Conservation (phyloP, 2,329 filamentous ascomycete species). For the Aquanectria penicillioides region DNA sequence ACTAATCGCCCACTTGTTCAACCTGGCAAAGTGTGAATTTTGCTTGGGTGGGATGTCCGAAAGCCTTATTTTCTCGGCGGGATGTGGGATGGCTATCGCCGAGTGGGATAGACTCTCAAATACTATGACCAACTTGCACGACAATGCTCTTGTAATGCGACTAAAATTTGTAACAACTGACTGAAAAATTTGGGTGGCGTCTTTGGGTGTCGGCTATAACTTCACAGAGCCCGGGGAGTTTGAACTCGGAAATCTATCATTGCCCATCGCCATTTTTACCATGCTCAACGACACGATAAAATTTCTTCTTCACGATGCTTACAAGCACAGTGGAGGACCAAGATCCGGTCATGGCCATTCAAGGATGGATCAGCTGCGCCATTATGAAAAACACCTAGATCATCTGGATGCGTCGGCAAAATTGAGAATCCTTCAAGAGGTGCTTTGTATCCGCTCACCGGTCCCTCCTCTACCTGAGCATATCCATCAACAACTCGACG, state of each 20-base stretch:
- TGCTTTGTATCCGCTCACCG: conserved; percentile 27
- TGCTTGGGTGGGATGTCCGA: conserved; percentile 16
- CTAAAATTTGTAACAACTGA: background rate
- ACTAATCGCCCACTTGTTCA: background rate
- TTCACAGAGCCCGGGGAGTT: background rate
- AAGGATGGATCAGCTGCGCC: conserved; percentile 1
- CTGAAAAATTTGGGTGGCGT: background rate
- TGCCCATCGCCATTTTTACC: background rate
- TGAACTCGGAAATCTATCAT: background rate
- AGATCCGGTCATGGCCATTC: background rate
- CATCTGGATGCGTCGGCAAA: conserved; percentile 32
- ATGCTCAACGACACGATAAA: conserved; percentile 15
- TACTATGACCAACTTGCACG: background rate
- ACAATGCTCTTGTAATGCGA: no score
- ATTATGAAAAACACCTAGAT: conserved; percentile 23
- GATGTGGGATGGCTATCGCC: conserved; percentile 3
- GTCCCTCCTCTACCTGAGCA: conserved; percentile 14
- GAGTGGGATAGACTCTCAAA: conserved; percentile 5
- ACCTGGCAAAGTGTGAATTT: background rate
- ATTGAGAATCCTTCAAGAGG: conserved; percentile 22
- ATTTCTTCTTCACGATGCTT: conserved; percentile 24
- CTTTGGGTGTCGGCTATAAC: no score
- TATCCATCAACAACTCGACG: conserved; percentile 24
- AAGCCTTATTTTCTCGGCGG: background rate
- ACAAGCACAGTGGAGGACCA: background rate